These are phyloP conservation scores for Ophiocordyceps camponoti-leonardi DNA, from an alignment of 2,329 filamentous ascomycete species.

Conservation along the genomic window DNA sequence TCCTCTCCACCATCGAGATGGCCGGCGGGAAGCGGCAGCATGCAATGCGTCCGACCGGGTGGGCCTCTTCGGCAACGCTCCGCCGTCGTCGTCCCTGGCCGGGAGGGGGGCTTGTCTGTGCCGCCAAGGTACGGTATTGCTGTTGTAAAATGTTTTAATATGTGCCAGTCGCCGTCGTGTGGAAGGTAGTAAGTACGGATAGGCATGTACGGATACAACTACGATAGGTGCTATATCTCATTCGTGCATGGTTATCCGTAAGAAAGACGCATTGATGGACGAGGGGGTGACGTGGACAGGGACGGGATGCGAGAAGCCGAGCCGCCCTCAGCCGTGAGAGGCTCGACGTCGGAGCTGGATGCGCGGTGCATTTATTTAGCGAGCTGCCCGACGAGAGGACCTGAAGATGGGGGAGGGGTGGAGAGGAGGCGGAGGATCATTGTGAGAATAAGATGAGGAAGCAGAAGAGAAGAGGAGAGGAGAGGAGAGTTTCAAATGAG, in stretches of 20 bases:
- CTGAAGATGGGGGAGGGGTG: not conserved
- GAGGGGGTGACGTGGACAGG: not conserved
- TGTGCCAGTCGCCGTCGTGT: too few relatives aligned
- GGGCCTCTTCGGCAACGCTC: not conserved
- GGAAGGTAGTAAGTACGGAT: too few relatives aligned
- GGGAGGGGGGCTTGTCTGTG: too few relatives aligned
- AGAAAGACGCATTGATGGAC: too few relatives aligned
- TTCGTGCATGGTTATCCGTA: not conserved
- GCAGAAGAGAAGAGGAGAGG: not conserved
- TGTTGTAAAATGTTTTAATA: too few relatives aligned
- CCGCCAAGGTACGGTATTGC: too few relatives aligned
- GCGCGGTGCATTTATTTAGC: not conserved
- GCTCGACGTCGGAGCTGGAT: not conserved
- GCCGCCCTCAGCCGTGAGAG: not conserved
- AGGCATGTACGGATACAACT: not conserved
- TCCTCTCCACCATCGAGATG: not conserved
- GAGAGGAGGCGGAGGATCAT: too few relatives aligned
- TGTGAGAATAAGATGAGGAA: too few relatives aligned
- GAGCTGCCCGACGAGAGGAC: not conserved
- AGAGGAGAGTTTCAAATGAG: not conserved
- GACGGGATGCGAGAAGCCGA: not conserved
- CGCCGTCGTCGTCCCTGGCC: not conserved
- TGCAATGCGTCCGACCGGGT: not conserved
- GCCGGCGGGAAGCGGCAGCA: not conserved
- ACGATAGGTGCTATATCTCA: not conserved